Evolutionary conservation across 768 basidiomycete genomes (phyloP), one percentile per base, ranked within the genome.

Genomic region (Glaciozyma antarctica): DNA sequence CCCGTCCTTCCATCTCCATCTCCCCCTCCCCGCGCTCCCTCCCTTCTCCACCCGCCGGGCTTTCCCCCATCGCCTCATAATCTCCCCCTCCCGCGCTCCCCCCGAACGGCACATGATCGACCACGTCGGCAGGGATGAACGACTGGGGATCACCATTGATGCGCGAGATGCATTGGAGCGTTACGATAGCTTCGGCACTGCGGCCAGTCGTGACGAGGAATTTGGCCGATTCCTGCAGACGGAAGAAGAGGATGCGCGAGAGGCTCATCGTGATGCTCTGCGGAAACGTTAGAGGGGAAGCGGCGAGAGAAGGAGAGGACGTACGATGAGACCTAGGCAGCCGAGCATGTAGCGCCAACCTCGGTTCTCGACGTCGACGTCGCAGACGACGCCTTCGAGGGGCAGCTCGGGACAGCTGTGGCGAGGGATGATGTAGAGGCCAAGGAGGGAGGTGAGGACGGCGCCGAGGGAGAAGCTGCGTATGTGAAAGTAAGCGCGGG

Each of bases 311-410:
- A 58, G 19, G 32, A 34, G 21, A 9, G 22, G 19, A 82, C 90
- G 76, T 76, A 97, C 94, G 61, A 97, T 81, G 19, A 86, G 74
- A n/a, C 86, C 89, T 15, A 97, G 81, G 32, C 81, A 79, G 57
- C 83, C 79, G 16, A 99, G 82, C 62, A 95, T 81, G 66, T 87
- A 86, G 75, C 88, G 84, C 94, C 94, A 99, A 12, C 95, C 95
- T 63, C 80, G 79, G 74, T 98, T 97, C 62, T 86, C 80, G 2
- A 76, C 76, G 5, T 80, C 80, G 16, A 87, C 82, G 71, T 87
- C 82, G 76, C 92, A 95, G 0, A 80, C 76, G 7, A 66, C 63
- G 9, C 30, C 12, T 9, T 32, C 26, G 6, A 65, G 58, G 56
- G 76, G 73, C 6, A 76, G 73, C 47, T 74, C 72, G 3, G 71